These are phyloP conservation scores for Aspergillus bombycis DNA, from an alignment of 2,329 filamentous ascomycete species.

Conservation along the genomic window DNA sequence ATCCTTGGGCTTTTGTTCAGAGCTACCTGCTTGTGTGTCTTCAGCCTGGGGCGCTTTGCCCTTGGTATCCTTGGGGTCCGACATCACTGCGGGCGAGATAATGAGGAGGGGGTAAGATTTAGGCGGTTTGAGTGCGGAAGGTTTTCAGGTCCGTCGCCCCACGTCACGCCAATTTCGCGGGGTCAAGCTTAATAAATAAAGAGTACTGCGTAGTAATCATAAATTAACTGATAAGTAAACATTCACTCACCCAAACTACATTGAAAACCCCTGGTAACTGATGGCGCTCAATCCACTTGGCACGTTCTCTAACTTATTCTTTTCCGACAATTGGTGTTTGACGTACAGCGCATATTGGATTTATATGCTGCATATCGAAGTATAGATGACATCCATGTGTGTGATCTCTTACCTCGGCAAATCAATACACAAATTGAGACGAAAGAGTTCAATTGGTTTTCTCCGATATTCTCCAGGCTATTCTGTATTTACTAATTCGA, in stretches of 20 bases:
- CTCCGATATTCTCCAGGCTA: background rate
- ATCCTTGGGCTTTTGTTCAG: constrained; percentile 29
- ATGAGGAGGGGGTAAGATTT: constrained; percentile 20
- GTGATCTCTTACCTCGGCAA: background rate
- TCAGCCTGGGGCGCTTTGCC: constrained; percentile 13
- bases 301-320: background rate
- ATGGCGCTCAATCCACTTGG: background rate
- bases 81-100: constrained; percentile 30
- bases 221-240: background rate
- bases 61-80: constrained; percentile 24
- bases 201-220: background rate
- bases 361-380: too few relatives aligned
- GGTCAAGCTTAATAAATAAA: background rate
- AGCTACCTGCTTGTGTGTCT: constrained; percentile 5
- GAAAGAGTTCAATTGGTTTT: background rate
- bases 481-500: background rate
- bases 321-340: background rate
- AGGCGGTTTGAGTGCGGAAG: constrained; percentile 23
- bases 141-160: constrained; percentile 27
- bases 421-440: background rate
- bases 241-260: background rate
- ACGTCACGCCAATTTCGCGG: constrained; percentile 24
- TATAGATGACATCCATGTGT: background rate
- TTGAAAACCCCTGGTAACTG: background rate
- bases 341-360: background rate